phyloP scores from a whole-genome alignment of 768 basidiomycete species.

The Boletus sp. region DNA sequence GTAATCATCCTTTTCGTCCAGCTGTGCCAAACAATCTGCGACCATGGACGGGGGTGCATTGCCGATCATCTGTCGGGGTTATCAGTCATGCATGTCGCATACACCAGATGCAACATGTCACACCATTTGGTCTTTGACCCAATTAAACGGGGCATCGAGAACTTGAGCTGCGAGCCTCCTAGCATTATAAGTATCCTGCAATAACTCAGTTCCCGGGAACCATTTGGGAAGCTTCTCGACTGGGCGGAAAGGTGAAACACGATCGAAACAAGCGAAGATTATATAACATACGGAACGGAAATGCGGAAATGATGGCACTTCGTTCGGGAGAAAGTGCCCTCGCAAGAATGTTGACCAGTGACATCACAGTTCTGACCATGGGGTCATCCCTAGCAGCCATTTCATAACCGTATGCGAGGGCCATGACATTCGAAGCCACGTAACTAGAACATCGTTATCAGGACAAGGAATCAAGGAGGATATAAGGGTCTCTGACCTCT shows the following conservation, averaged over 20 bases:
- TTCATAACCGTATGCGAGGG: conserved; percentile 27
- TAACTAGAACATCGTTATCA: conserved; percentile 10
- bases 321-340: conserved; percentile 22
- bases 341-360: conserved; percentile 19
- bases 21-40: conserved; percentile 19
- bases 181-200: conserved; percentile 14
- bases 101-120: not conserved
- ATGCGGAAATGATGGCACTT: conserved; percentile 18
- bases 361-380: conserved; percentile 18
- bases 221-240: conserved; percentile 24
- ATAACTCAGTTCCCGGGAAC: conserved; percentile 25
- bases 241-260: not conserved
- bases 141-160: conserved; percentile 24
- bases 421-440: conserved; percentile 27
- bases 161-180: conserved; percentile 17
- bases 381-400: conserved; percentile 17
- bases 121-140: conserved; percentile 26
- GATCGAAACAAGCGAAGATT: not conserved
- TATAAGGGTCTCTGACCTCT: conserved; percentile 5
- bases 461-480: no score
- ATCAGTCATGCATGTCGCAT: not conserved
- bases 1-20: conserved; percentile 17
- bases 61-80: conserved; percentile 7
- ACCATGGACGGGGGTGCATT: conserved; percentile 27
- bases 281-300: conserved; percentile 22